Percentiles rank a stretch among this genome's conserved stretches.
Evolutionary conservation across 352 stramenopile genomes (phyloP).

Genomic region (Pythium pyrilobum): DNA sequence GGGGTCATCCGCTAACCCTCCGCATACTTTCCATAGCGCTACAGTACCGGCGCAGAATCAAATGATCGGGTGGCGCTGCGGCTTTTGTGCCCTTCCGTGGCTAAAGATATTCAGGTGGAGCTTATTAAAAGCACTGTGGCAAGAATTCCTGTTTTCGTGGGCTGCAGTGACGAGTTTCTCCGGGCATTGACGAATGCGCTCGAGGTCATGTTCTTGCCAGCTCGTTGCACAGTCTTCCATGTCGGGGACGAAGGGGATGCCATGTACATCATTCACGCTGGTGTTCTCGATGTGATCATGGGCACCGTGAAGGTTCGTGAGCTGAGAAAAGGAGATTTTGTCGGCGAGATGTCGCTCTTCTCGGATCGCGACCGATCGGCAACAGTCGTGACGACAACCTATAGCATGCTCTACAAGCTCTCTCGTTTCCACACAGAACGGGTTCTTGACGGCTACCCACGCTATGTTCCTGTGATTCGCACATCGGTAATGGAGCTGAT

Average conservation of each 20-base stretch:
- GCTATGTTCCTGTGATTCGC: conserved; percentile 30
- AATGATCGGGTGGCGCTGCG: conserved; percentile 37
- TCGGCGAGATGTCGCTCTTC: conserved; percentile 55
- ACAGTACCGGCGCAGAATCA: conserved; percentile 39
- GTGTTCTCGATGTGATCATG: conserved; percentile 33
- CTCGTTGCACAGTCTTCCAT: conserved; percentile 33
- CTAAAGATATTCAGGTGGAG: conserved; percentile 46
- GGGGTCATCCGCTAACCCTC: background rate
- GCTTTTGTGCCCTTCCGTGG: conserved; percentile 44
- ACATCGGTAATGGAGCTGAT: conserved; percentile 23
- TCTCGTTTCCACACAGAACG: conserved; percentile 60
- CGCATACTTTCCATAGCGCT: conserved; percentile 16
- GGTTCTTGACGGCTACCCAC: conserved; percentile 52
- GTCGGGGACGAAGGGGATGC: conserved; percentile 34
- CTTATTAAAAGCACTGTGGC: conserved; percentile 34
- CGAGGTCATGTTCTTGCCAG: conserved; percentile 36
- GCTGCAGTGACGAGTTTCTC: conserved; percentile 38
- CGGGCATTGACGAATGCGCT: conserved; percentile 36
- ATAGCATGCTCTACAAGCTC: conserved; percentile 64
- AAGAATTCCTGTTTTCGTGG: conserved; percentile 32
- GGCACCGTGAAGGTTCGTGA: conserved; percentile 29
- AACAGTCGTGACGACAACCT: conserved; percentile 61
- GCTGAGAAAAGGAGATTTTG: conserved; percentile 27
- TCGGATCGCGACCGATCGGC: conserved; percentile 51
- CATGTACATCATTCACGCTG: conserved; percentile 48